Conservation (phyloP, 208 protist genomes). For the Leishmania mexicana region DNA sequence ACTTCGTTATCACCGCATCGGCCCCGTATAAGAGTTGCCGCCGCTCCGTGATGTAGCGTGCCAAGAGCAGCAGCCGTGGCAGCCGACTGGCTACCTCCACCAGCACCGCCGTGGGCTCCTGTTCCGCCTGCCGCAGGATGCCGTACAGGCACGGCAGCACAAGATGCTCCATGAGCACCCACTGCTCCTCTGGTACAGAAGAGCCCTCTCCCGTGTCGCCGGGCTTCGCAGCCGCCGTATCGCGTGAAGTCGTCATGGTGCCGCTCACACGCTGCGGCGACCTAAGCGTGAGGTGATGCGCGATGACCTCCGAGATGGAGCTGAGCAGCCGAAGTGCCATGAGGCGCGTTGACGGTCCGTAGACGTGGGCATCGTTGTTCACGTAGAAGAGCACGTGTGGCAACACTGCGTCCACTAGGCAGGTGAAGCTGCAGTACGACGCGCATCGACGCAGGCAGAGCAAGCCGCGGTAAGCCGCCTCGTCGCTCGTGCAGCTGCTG, state of each 20-base stretch:
- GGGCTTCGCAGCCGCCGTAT: background rate
- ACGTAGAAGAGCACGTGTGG: slow-evolving; percentile 50
- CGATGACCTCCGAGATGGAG: slow-evolving; percentile 24
- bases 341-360: slow-evolving; percentile 37
- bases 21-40: slow-evolving; percentile 28
- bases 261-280: background rate
- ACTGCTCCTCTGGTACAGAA: slow-evolving; percentile 32
- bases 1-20: background rate
- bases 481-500: slow-evolving; percentile 32
- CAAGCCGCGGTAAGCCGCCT: slow-evolving; percentile 51
- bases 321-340: slow-evolving; percentile 62
- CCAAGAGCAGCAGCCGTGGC: slow-evolving; percentile 57
- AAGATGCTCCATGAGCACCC: slow-evolving; percentile 35
- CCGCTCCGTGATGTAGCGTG: slow-evolving; percentile 52
- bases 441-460: slow-evolving; percentile 41
- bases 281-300: slow-evolving; percentile 17
- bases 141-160: slow-evolving; percentile 39
- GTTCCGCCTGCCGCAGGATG: slow-evolving; percentile 24
- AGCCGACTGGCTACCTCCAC: slow-evolving; percentile 67
- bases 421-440: slow-evolving; percentile 30
- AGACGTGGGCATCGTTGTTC: slow-evolving; percentile 32
- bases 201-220: background rate
- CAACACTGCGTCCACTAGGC: slow-evolving; percentile 46
- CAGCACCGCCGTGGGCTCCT: slow-evolving; percentile 44
- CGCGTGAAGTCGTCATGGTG: background rate